Evolutionary conservation across 2,329 filamentous ascomycete genomes (phyloP), one percentile per base, ranked within the genome.

Genomic region (Apiospora phragmitis): DNA sequence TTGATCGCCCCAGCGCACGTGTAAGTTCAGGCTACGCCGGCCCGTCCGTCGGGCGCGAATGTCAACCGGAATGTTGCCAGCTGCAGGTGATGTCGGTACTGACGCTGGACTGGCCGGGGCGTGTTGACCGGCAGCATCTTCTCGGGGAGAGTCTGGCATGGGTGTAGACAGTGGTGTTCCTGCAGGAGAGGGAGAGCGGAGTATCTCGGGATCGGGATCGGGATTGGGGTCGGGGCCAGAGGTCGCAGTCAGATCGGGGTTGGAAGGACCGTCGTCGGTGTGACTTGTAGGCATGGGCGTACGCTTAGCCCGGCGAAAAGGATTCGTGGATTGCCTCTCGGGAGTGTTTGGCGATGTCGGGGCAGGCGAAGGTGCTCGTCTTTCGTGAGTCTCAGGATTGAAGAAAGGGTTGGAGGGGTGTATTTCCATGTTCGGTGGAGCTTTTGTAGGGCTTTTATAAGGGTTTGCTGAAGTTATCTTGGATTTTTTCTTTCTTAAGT

Each of bases 1-100:
- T 21, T 68, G 29, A 41, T 70, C 69, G 4, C 29, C 41, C 69
- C 69, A 70, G 24, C 65, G 69, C 14, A 70, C 69, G 18, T 47
- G 69, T 26, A 70, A 41, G 7, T 68, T 45, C 14, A 70, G 9
- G 11, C 51, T 51, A 21, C 69, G 65, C 24, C 29, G 32, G n/a
- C 66, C 47, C 18, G 65, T n/a, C 8, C 42, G 24, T 24, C 14
- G 45, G n/a, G 66, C 66, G 14, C 66, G 47, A 8, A 70, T 47
- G 18, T 42, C 24, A 32, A 65, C 26, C 1, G 65, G 65, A 12
- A 29, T 45, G 1, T n/a, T 38, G 12, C 18, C 55, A 38, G 6
- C 55, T 38, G 55, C 32, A 4, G 55, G 32, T 21, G 51, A 35
- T 32, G 18, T 29, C 9, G 16, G 51, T 0, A 9, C 51, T 5